Base-by-base conservation (phyloP, 1,284 basidiomycete species). In the Papiliotrema nemorosa region DNA sequence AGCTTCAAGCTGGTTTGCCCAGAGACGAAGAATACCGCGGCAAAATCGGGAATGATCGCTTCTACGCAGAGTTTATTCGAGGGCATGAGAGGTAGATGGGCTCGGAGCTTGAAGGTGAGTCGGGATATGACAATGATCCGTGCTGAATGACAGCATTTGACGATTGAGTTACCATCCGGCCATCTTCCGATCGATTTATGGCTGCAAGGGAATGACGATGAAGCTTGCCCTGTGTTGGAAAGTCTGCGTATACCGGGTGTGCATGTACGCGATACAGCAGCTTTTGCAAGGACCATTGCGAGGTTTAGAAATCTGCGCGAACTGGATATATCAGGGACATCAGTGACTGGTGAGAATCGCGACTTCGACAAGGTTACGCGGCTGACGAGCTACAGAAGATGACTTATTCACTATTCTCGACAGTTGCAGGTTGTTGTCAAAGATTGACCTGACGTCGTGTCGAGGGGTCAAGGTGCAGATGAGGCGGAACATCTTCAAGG, bases 401-500 rank as follows among this genome's bases (percentile, higher is more conserved):
- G 52, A 65, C 25, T 49, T 67, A 44, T 60, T 52, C 39, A 38
- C 24, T 4, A 57, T 67, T n/a, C 44, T 67, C 2, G 55, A 61
- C 26, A 20, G 24, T 20, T 67, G 65, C 45, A 49, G 44, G 0
- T 18, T 57, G 6, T 27, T 67, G 14, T 58, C 57, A 6, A 31
- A 44, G 16, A 58, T 67, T 24, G 60, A 67, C 43, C 42, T 67
- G 38, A 67, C 63, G 1, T 59, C 58, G 24, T 68, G 66, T 54
- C 52, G 64, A 34, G 64, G 66, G 1, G 52, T 68, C 16, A 58
- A 54, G 29, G 66, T 68, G 18, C 49, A 55, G 24, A 43, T 64
- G 46, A 49, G 66, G n/a, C 47, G 66, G n/a, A 60, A 58, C 29
- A 59, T 68, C 25, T 68, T 68, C 54, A 51, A 59, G 56, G 63